phyloP scores from a whole-genome alignment of 169 alveolate genomes.

The Eimeria tenella region DNA sequence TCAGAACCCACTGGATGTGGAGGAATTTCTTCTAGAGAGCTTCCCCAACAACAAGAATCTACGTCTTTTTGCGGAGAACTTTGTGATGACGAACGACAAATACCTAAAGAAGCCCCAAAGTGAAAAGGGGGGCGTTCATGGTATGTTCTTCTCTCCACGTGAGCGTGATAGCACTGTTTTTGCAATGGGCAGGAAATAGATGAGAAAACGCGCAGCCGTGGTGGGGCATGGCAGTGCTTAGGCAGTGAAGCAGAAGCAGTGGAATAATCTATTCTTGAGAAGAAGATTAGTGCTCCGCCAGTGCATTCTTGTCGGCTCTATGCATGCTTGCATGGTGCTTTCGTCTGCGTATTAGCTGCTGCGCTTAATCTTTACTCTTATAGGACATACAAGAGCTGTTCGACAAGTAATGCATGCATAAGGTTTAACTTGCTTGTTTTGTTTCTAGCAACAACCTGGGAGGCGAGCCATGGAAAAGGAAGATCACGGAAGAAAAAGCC shows the following conservation, averaged over 20 bases:
- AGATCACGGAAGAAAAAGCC: slow-evolving; percentile 49
- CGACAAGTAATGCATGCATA: neutral
- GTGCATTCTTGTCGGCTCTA: too few relatives aligned
- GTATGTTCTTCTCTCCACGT: slow-evolving; percentile 21
- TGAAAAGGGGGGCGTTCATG: slow-evolving; percentile 36
- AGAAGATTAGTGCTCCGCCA: too few relatives aligned
- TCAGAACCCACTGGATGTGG: slow-evolving; percentile 63
- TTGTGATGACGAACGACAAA: slow-evolving; percentile 48
- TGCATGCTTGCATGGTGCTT: neutral
- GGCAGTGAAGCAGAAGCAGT: neutral
- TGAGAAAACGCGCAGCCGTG: too few relatives aligned
- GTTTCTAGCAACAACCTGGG: slow-evolving; percentile 21
- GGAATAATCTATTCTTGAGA: neutral
- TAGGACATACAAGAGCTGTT: neutral
- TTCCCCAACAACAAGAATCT: slow-evolving; percentile 51
- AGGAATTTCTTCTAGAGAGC: slow-evolving; percentile 40
- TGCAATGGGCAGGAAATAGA: too few relatives aligned
- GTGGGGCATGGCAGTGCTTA: neutral
- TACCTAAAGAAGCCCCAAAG: slow-evolving; percentile 21
- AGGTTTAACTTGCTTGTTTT: neutral
- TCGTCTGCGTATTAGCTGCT: neutral
- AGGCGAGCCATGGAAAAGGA: slow-evolving; percentile 58
- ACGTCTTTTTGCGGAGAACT: slow-evolving; percentile 50
- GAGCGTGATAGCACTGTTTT: neutral
- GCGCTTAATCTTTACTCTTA: too few relatives aligned